These are phyloP conservation scores for Magnolia changhungtana DNA, from an alignment of 164 flowering plant genomes.

Conservation along the genomic window DNA sequence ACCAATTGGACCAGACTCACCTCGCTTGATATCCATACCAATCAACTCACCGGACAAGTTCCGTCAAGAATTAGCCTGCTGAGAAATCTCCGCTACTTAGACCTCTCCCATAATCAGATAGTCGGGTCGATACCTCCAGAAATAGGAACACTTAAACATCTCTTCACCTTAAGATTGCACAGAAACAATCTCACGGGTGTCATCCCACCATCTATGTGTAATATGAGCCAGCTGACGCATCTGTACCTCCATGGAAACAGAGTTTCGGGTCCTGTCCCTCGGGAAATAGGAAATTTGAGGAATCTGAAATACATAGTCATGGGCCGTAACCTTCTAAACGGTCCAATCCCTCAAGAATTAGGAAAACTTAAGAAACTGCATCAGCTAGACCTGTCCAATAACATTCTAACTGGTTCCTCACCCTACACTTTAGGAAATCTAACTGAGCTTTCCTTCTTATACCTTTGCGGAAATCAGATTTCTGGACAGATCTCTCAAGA, in stretches of 20 bases:
- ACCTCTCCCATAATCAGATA: too few relatives aligned
- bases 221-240: constrained; percentile 3
- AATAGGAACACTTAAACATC: constrained; percentile 18
- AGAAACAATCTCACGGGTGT: constrained; percentile 12
- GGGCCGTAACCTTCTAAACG: too few relatives aligned
- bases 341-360: neutral
- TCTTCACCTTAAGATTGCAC: constrained; percentile 6
- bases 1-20: constrained; percentile 12
- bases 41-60: constrained; percentile 4
- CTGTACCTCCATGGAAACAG: neutral
- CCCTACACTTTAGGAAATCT: constrained; percentile 19
- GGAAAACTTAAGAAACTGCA: constrained; percentile 2
- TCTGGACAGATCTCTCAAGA: constrained; percentile 18
- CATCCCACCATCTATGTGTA: constrained; percentile 19
- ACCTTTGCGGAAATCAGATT: constrained; percentile 14
- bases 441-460: constrained; percentile 6
- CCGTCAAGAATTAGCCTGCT: too few relatives aligned
- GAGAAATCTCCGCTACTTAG: too few relatives aligned
- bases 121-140: constrained; percentile 19
- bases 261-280: constrained; percentile 22
- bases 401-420: neutral
- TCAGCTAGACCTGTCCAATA: neutral
- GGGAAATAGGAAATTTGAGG: constrained; percentile 21
- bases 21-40: constrained; percentile 9
- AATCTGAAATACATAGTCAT: accelerated